Base-by-base conservation (phyloP, 768 basidiomycete genomes). In the Podaxis sp. region DNA sequence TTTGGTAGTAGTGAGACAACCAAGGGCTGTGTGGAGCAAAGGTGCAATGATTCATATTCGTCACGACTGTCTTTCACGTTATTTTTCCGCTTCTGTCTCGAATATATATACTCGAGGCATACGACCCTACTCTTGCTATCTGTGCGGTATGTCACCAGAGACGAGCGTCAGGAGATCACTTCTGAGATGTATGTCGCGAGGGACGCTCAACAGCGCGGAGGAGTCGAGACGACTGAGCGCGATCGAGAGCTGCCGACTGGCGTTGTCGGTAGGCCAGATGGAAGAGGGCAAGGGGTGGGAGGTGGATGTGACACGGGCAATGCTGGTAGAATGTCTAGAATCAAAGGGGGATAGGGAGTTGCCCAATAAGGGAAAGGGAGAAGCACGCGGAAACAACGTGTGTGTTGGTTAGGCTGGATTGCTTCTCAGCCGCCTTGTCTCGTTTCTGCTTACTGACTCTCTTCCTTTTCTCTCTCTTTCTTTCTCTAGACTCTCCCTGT, bases 401-500 rank as follows among this genome's bases (percentile, higher is more conserved):
- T 60, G 60, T 54, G 52, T 36, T 38, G 33, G 33, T 8, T 10
- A 8, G 33, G 30, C 33, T 11, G 26, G 7, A 4, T 55, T 55
- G 74, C 63, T 60, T 67, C 68, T 66, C 68, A 33, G 56, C 61
- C 50, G 55, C 69, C 64, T 51, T 56, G 52, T 64, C 66, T 68
- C 70, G 64, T 68, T 46, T 61, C 62, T 60, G 59, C 57, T 67
- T 58, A 58, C 65, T 64, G 64, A 37, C 64, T 68, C 63, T 69
- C 64, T 67, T 67, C 60, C 60, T 46, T 55, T 46, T 65, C 68
- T 63, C 66, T 64, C 41, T 54, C 46, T 55, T 66, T 67, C 61
- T 56, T 62, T 68, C 68, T 66, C 65, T 68, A 73, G 69, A 72
- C 71, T 71, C 60, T 66, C 62, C 60, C 63, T 66, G 70, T 26